A percentile compares a stretch with the other conserved stretches of the same genome.
Conservation (phyloP, 495 filamentous ascomycete species). For the Hapsidospora chrysogenum region DNA sequence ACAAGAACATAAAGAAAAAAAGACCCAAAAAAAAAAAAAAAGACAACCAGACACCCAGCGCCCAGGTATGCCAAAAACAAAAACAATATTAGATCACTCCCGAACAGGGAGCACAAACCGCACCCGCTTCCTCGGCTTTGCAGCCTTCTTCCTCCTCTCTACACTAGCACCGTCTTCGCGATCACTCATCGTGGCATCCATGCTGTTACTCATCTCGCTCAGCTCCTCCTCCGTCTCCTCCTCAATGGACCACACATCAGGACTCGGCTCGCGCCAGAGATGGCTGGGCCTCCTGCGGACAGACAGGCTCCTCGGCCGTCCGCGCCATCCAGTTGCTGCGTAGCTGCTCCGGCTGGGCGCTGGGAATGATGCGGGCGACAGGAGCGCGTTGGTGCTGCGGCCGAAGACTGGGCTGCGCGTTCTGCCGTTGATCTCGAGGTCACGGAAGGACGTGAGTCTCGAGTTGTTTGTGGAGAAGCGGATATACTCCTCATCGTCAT, state of each 20-base stretch:
- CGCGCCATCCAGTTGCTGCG: conserved; percentile 8
- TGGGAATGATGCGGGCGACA: conserved; percentile 13
- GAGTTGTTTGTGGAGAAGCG: conserved; percentile 12
- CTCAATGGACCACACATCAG: conserved; percentile 33
- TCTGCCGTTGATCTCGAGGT: conserved; percentile 5
- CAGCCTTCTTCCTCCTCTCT: conserved; percentile 25
- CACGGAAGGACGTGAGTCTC: conserved; percentile 10
- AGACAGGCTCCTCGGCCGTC: conserved; percentile 8
- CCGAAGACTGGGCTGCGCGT: conserved; percentile 1
- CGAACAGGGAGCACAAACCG: conserved; percentile 28
- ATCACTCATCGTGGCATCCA: too few species aligned
- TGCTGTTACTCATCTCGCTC: too few species aligned
- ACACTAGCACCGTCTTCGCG: conserved; percentile 20
- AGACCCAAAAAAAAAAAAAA: background rate
- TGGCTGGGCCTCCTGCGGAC: conserved; percentile 17
- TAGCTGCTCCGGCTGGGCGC: conserved; percentile 8
- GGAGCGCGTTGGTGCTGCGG: conserved; percentile 8
- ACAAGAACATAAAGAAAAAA: too few species aligned
- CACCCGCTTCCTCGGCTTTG: conserved; percentile 31
- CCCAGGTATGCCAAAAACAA: too few species aligned
- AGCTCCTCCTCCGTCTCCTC: conserved; percentile 29
- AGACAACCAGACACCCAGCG: background rate
- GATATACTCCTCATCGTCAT: conserved; percentile 23
- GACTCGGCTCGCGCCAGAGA: conserved; percentile 33
- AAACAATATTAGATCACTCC: too few species aligned